Evolutionary conservation across 345 rosid genomes (phyloP).

Genomic region (Brassica napus): DNA sequence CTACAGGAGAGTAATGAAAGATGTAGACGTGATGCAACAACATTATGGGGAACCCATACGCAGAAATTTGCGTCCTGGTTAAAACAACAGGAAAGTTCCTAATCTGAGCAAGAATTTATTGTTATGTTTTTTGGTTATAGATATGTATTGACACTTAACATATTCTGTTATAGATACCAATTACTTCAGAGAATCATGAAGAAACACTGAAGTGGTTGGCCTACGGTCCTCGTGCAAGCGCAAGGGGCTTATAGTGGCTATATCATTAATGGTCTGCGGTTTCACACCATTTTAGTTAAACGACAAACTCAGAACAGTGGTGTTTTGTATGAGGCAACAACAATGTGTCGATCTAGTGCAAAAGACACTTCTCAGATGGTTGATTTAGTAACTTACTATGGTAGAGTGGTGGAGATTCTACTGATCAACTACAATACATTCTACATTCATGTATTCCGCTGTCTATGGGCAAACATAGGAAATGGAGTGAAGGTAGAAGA

Average conservation of each 20-base stretch:
- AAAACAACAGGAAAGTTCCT: background rate
- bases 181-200: background rate
- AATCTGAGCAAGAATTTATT: background rate
- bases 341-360: background rate
- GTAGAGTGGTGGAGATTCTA: background rate
- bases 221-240: background rate
- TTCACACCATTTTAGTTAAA: background rate
- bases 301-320: background rate
- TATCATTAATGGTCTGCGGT: background rate
- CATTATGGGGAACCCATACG: background rate
- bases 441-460: background rate
- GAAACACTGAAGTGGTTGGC: background rate
- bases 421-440: background rate
- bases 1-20: background rate
- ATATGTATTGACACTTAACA: background rate
- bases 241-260: background rate
- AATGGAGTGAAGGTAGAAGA: background rate
- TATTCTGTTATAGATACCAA: background rate
- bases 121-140: background rate
- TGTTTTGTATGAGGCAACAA: background rate
- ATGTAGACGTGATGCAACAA: conserved; percentile 3
- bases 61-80: background rate
- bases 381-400: background rate
- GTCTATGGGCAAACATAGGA: background rate
- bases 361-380: background rate